Conservation (phyloP, 2,329 filamentous ascomycete genomes). For the Metarhizium robertsii region DNA sequence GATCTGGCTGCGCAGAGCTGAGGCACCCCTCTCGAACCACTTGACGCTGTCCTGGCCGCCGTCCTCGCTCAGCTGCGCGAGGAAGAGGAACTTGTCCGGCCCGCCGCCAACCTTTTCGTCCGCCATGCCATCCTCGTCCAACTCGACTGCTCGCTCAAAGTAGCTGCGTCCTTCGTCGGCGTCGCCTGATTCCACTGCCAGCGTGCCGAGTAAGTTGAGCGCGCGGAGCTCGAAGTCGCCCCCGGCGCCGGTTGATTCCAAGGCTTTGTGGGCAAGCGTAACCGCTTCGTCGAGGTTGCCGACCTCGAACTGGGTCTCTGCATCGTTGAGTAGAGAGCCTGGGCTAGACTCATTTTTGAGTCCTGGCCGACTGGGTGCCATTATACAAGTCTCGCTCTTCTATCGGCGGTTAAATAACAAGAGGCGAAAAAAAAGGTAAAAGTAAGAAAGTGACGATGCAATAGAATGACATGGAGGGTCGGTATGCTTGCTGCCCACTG, state of each 20-base stretch:
- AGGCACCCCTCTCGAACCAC: constrained; percentile 64
- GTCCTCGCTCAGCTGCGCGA: constrained; percentile 78
- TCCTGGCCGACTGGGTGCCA: constrained; percentile 32
- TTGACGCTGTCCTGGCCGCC: constrained; percentile 55
- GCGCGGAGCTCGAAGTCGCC: constrained; percentile 52
- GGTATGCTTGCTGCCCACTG: too few relatives aligned
- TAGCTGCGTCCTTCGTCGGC: constrained; percentile 62
- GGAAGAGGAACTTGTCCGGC: constrained; percentile 87
- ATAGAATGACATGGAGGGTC: background rate
- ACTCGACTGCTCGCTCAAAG: constrained; percentile 62
- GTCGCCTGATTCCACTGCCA: constrained; percentile 75
- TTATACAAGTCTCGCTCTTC: constrained; percentile 9
- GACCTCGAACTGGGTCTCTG: constrained; percentile 31
- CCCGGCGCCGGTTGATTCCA: constrained; percentile 31
- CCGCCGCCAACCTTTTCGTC: constrained; percentile 69
- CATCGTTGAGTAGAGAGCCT: constrained; percentile 26
- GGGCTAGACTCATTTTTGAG: constrained; percentile 22
- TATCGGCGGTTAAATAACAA: background rate
- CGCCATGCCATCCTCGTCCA: constrained; percentile 66
- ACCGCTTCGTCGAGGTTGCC: constrained; percentile 32
- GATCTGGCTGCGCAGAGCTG: constrained; percentile 63
- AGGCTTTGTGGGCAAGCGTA: constrained; percentile 31
- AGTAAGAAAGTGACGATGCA: background rate
- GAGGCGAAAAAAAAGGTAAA: background rate
- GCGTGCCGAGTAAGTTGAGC: constrained; percentile 70